Evolutionary conservation across 2,329 filamentous ascomycete species (phyloP).

Genomic region (Metarhizium anisopliae): DNA sequence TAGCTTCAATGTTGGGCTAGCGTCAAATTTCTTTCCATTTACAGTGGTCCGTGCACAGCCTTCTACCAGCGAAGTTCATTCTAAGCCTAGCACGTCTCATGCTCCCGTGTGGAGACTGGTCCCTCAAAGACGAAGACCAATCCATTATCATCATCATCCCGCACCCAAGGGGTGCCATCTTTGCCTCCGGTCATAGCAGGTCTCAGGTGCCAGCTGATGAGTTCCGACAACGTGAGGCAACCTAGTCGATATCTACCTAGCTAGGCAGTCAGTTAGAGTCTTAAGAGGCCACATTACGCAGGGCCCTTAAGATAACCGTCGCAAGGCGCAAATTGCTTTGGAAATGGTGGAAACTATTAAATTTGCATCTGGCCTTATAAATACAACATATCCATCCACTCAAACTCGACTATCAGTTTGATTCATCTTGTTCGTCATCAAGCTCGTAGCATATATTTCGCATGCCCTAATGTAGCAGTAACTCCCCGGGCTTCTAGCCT

Average conservation of each 20-base stretch:
- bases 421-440: not conserved
- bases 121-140: too few relatives aligned
- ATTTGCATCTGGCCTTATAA: not conserved
- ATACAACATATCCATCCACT: not conserved
- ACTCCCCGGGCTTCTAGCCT: not conserved
- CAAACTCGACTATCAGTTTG: not conserved
- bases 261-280: not conserved
- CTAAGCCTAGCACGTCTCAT: too few relatives aligned
- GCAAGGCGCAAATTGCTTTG: not conserved
- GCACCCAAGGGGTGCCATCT: too few relatives aligned
- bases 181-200: too few relatives aligned
- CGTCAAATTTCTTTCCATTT: too few relatives aligned
- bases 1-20: too few relatives aligned
- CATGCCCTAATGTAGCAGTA: not conserved
- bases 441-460: not conserved
- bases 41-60: too few relatives aligned
- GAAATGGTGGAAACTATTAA: not conserved
- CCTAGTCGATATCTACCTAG: not conserved
- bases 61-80: too few relatives aligned
- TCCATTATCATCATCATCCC: too few relatives aligned
- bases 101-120: too few relatives aligned
- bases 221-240: too few relatives aligned
- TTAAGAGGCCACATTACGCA: not conserved
- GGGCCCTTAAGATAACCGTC: not conserved
- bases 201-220: too few relatives aligned